A percentile compares a stretch with the other conserved stretches of the same genome.
phyloP scores from a whole-genome alignment of 2,329 filamentous ascomycete species.

The Neodidymelliopsis sp. region DNA sequence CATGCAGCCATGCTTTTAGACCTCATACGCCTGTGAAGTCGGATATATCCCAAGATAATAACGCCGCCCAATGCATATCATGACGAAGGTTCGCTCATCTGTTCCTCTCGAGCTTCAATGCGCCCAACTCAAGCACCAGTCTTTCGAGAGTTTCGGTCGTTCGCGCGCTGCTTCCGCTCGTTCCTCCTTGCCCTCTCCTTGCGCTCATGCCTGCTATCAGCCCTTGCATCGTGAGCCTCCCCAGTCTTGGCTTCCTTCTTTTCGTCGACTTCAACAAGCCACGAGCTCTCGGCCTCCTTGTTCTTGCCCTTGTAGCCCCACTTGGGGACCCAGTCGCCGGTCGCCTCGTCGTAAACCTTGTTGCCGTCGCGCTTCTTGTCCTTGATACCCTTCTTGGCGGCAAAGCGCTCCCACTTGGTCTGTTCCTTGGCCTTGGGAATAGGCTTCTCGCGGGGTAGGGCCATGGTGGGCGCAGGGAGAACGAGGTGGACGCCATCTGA shows the following conservation, averaged over 20 bases:
- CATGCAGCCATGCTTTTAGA: slow-evolving; percentile 20
- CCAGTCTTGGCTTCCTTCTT: slow-evolving; percentile 69
- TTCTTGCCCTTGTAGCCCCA: slow-evolving; percentile 96
- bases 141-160: slow-evolving; percentile 74
- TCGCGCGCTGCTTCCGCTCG: slow-evolving; percentile 53
- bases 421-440: slow-evolving; percentile 80
- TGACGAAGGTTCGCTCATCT: slow-evolving; percentile 22
- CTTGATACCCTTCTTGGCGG: slow-evolving; percentile 95
- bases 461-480: slow-evolving; percentile 74
- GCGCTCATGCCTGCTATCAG: slow-evolving; percentile 67
- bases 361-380: slow-evolving; percentile 84
- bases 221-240: slow-evolving; percentile 66
- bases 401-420: slow-evolving; percentile 97
- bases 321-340: slow-evolving; percentile 87
- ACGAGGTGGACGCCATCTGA: slow-evolving; percentile 75
- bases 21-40: slow-evolving; percentile 20
- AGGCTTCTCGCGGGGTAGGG: slow-evolving; percentile 89
- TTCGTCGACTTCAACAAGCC: slow-evolving; percentile 91
- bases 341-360: slow-evolving; percentile 83
- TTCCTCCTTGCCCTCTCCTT: slow-evolving; percentile 54
- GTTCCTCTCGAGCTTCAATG: slow-evolving; percentile 15
- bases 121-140: slow-evolving; percentile 31
- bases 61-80: slow-evolving; percentile 42
- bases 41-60: slow-evolving; percentile 27
- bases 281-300: slow-evolving; percentile 82